Evolutionary conservation across 176 grass and related monocot genomes (phyloP), one percentile per base, ranked within the genome.

Genomic region (Phoenix roebelenii): DNA sequence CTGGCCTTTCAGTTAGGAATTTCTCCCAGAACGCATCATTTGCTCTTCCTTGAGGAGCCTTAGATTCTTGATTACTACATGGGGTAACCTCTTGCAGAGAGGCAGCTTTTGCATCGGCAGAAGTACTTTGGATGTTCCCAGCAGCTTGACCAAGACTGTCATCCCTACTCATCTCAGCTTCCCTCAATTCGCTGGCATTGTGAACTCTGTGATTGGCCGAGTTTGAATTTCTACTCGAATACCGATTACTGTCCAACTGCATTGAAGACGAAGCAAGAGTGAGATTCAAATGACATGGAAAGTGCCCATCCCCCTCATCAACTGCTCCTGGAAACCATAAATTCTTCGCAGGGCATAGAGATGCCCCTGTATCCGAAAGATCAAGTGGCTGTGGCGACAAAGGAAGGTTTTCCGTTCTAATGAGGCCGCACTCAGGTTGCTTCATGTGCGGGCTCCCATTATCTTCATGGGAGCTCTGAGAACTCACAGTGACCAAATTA

Each of bases 11-110:
- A 0, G 82, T 92, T 49, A 92, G 73, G 59, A 98, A 98, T 66
- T 92, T 87, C 77, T 92, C 93, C 93, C 93, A 98, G 70, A 98
- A 98, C 69, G 80, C 76, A 76, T 98, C 93, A 52, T 92, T 98
- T 65, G 64, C 73, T 66, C 80, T 84, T 7, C 60, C 71, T 16
- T 70, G 72, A 15, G 77, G 83, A 24, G 39, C 77, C 30, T 44
- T 73, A 63, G 56, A 63, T 71, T 64, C 69, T 26, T 80, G 87
- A n/a, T 49, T 49, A 50, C 68, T 17, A 59, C 16, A 68, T 55
- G 44, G 58, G 0, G 55, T 55, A 53, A 64, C 50, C 54, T 53
- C 49, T 62, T 61, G 16, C 9, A 35, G 44, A 22, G 1, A 22
- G n/a, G 53, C 14, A 52, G 64, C 50, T 48, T 65, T 76, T 57